Percentiles rank a stretch among this genome's conserved stretches.
These are phyloP conservation scores for Phalaenopsis aphrodite DNA, from an alignment of 106 monocot species.

Conservation along the genomic window DNA sequence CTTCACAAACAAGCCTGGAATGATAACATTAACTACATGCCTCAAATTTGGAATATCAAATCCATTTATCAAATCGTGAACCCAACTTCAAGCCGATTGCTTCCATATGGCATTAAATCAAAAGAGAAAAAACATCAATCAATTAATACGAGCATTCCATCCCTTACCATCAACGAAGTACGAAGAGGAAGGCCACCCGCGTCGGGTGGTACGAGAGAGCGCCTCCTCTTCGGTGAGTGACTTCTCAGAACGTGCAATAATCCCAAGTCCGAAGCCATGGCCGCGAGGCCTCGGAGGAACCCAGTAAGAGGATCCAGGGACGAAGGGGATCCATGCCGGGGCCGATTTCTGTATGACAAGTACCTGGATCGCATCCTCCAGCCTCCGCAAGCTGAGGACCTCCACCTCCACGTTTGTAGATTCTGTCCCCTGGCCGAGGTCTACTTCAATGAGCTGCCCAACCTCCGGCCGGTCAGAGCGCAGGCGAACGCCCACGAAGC, in stretches of 20 bases:
- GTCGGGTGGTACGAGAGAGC: slow-evolving; percentile 13
- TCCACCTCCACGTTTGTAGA: slow-evolving; percentile 7
- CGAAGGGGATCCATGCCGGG: slow-evolving; percentile 46
- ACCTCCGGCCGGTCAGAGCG: slow-evolving; percentile 22
- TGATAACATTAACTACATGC: not conserved
- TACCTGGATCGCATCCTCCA: slow-evolving; percentile 42
- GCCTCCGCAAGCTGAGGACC: slow-evolving; percentile 18
- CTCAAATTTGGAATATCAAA: not conserved
- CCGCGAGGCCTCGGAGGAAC: slow-evolving; percentile 27
- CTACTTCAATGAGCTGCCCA: slow-evolving; percentile 37
- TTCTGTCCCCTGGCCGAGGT: slow-evolving; percentile 17
- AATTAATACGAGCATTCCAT: not conserved
- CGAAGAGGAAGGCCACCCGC: slow-evolving; percentile 32
- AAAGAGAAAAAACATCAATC: not conserved
- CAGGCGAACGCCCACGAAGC: slow-evolving; percentile 9
- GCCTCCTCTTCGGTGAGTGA: slow-evolving; percentile 30
- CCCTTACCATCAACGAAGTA: slow-evolving; percentile 29
- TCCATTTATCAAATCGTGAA: not conserved
- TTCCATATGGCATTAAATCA: not conserved
- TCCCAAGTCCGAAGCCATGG: slow-evolving; percentile 18
- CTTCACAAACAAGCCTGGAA: not conserved
- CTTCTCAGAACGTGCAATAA: slow-evolving; percentile 13
- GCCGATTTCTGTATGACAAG: slow-evolving; percentile 26
- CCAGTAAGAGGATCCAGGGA: slow-evolving; percentile 43
- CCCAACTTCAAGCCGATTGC: not conserved